Base-by-base conservation (phyloP, 2,329 filamentous ascomycete genomes). In the Gyromitra esculenta region DNA sequence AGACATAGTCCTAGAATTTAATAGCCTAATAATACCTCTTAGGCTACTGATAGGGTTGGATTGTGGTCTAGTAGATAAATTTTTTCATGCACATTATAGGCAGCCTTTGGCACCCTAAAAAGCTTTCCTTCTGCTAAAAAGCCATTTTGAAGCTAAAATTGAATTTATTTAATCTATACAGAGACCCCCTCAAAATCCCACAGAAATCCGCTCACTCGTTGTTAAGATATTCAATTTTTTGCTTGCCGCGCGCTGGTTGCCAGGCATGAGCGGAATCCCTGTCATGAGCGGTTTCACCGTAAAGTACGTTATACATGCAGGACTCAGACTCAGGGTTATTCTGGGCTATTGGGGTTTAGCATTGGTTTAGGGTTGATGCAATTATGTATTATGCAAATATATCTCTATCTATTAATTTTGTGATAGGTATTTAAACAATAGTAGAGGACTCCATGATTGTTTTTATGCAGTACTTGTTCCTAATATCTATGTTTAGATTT, bases 401-500 rank as follows among this genome's bases (percentile, higher is more conserved):
- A 31, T 31, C 25, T 31, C 25, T 2, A 31, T 60, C 13, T 13
- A 39, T 7, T n/a, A 1, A 21, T 21, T 21, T 13, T 8, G 18
- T 37, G 9, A 1, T 41, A 21, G 18, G 18, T 21, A 39, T 25
- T 35, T 11, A 37, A 21, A 21, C 11, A 9, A 65, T 15, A 9
- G 45, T 31, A n/a, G 6, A 9, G 18, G 11, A 9, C 7, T 37
- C n/a, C 8, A 48, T 18, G 48, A 69, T 15, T 41, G 5, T 6
- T 35, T 48, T 8, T 39, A 52, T 65, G 31, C 0, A 31, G 25
- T 31, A 31, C 62, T 60, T 48, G 21, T 15, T 7, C 60, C 50
- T 9, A 73, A 13, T 25, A 56, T 67, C 50, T n/a, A 67, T 35
- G 52, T 37, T 31, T 21, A 31, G 21, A 35, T 35, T 41, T 67